Evolutionary conservation across 2,329 filamentous ascomycete genomes (phyloP).

Genomic region (Colletotrichum viniferum): DNA sequence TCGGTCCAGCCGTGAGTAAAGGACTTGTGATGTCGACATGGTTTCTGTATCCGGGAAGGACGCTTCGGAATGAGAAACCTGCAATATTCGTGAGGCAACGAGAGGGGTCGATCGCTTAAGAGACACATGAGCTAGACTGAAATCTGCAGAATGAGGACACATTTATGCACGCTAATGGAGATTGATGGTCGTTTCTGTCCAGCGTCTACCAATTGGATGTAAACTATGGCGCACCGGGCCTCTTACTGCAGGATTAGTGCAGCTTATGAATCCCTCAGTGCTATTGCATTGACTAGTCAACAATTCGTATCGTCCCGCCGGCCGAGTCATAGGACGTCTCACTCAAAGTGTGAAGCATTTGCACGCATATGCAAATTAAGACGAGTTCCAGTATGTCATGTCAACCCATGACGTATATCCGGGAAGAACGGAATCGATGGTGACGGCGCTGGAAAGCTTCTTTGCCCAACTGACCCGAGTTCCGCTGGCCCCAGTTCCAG

Average conservation of each 20-base stretch:
- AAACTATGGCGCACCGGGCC: background rate
- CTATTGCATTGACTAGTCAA: background rate
- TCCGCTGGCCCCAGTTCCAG: conserved; percentile 59
- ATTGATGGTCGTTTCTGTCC: background rate
- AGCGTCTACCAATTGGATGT: background rate
- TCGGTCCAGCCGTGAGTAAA: background rate
- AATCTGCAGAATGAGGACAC: background rate
- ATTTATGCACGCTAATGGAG: background rate
- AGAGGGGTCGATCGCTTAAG: background rate
- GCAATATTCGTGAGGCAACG: background rate
- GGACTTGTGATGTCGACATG: background rate
- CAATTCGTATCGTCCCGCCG: rapidly evolving
- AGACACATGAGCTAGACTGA: background rate
- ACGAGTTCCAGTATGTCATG: conserved; percentile 10
- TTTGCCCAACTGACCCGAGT: conserved; percentile 50
- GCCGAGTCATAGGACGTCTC: background rate
- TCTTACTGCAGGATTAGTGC: background rate
- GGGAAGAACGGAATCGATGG: conserved; percentile 26
- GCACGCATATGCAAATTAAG: background rate
- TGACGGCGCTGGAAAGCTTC: conserved; percentile 38
- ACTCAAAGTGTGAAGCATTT: background rate
- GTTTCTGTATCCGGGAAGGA: rapidly evolving
- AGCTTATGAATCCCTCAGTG: background rate
- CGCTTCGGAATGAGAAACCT: background rate
- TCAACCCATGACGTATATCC: conserved; percentile 17